phyloP scores from a whole-genome alignment of 352 stramenopile species.

The Pythium brassicae region DNA sequence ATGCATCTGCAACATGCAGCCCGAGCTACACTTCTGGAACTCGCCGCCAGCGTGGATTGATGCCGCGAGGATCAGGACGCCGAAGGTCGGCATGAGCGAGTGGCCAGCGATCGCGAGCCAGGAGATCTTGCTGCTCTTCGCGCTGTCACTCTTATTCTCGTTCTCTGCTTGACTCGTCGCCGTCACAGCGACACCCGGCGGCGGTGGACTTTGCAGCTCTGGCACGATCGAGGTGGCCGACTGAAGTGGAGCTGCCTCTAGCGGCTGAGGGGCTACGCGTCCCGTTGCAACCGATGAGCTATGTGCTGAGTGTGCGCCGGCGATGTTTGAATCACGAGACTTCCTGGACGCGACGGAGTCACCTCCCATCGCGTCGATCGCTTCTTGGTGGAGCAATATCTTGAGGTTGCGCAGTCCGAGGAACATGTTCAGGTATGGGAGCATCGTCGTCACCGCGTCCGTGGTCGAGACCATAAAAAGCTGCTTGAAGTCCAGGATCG shows the following conservation, averaged over 20 bases:
- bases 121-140: neutral
- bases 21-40: slow-evolving; percentile 14
- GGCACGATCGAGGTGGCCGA: neutral
- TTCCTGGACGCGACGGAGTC: neutral
- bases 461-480: slow-evolving; percentile 25
- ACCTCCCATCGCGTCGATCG: neutral
- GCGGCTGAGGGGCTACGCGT: too few species aligned
- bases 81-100: slow-evolving; percentile 19
- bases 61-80: slow-evolving; percentile 10
- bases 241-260: neutral
- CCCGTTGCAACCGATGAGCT: too few species aligned
- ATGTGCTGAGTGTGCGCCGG: too few species aligned
- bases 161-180: too few species aligned
- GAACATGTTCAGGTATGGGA: slow-evolving; percentile 31
- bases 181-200: too few species aligned
- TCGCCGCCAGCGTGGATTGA: slow-evolving; percentile 14
- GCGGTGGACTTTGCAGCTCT: too few species aligned
- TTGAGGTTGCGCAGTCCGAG: slow-evolving; percentile 22
- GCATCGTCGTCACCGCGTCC: slow-evolving; percentile 16
- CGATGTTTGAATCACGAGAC: neutral
- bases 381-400: slow-evolving; percentile 16
- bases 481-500: slow-evolving; percentile 21
- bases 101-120: neutral
- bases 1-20: slow-evolving; percentile 24
- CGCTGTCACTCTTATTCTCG: too few species aligned